phyloP scores from a whole-genome alignment of 2,329 filamentous ascomycete genomes.

The Celoporthe dispersa region DNA sequence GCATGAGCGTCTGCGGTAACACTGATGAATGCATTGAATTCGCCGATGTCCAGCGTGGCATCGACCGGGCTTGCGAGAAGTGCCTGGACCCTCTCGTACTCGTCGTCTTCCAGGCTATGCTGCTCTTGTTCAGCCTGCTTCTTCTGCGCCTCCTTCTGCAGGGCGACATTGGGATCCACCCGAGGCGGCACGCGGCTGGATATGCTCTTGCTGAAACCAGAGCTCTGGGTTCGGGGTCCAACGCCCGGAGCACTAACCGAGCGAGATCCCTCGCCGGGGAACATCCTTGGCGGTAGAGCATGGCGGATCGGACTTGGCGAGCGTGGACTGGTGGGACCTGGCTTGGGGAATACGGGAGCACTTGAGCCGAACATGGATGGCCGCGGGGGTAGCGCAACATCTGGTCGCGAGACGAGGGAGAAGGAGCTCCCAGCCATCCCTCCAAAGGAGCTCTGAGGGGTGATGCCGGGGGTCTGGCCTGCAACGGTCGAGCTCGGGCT shows the following conservation, averaged over 20 bases:
- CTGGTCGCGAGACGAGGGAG: slow-evolving; percentile 51
- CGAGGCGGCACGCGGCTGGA: slow-evolving; percentile 44
- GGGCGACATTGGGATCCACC: slow-evolving; percentile 53
- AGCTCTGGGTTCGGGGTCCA: slow-evolving; percentile 37
- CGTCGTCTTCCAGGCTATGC: slow-evolving; percentile 66
- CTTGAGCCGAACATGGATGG: slow-evolving; percentile 59
- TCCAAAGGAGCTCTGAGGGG: slow-evolving; percentile 64
- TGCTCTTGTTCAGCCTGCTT: slow-evolving; percentile 61
- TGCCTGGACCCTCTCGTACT: slow-evolving; percentile 73
- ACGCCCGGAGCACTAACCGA: slow-evolving; percentile 64
- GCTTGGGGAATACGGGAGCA: slow-evolving; percentile 59
- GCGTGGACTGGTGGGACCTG: slow-evolving; percentile 63
- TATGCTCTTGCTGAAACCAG: slow-evolving; percentile 42
- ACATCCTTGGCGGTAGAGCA: slow-evolving; percentile 55
- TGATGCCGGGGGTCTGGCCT: slow-evolving; percentile 54
- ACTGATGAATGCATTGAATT: slow-evolving; percentile 68
- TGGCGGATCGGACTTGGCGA: slow-evolving; percentile 74
- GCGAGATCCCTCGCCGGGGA: slow-evolving; percentile 55
- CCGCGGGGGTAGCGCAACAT: slow-evolving; percentile 47
- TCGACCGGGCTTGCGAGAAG: slow-evolving; percentile 64
- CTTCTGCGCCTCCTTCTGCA: slow-evolving; percentile 57
- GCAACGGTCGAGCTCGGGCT: slow-evolving; percentile 54
- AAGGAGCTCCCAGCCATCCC: slow-evolving; percentile 51
- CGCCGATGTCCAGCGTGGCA: slow-evolving; percentile 65
- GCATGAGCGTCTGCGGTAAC: slow-evolving; percentile 57